A percentile compares a stretch with the other conserved stretches of the same genome.
phyloP scores from a whole-genome alignment of 2,329 filamentous ascomycete species.

The Talaromyces piceae region DNA sequence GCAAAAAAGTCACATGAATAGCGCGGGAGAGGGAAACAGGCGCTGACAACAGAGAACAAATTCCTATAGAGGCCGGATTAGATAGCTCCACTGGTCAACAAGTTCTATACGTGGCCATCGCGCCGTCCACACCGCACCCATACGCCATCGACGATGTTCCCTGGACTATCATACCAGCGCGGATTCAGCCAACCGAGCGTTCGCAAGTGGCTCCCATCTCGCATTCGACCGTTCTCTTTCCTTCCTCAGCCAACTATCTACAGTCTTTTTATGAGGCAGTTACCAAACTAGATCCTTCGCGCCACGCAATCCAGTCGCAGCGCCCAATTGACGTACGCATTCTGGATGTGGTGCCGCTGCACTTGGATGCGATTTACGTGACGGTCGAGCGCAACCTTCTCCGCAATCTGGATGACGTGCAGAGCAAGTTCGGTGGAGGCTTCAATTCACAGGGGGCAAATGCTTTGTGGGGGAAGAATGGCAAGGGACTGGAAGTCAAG shows the following conservation, averaged over 20 bases:
- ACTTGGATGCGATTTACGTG: conserved; percentile 79
- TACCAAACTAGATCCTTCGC: conserved; percentile 67
- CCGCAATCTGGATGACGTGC: conserved; percentile 71
- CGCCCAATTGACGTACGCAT: conserved; percentile 77
- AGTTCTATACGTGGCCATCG: conserved; percentile 39
- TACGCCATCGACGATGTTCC: conserved; percentile 50
- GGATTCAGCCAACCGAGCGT: conserved; percentile 38
- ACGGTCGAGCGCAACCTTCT: conserved; percentile 75
- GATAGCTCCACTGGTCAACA: conserved; percentile 21
- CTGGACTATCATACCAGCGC: conserved; percentile 82
- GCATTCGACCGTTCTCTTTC: conserved; percentile 70
- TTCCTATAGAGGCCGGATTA: conserved; percentile 10
- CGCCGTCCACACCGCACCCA: conserved; percentile 37
- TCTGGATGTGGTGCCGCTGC: conserved; percentile 70
- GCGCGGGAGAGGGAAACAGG: background rate
- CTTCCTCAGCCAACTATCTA: conserved; percentile 63
- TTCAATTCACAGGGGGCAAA: conserved; percentile 39
- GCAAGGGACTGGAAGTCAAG: conserved; percentile 24
- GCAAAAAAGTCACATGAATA: background rate
- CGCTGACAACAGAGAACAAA: conserved; percentile 4
- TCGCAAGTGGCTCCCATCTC: conserved; percentile 55
- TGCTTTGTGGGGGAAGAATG: conserved; percentile 30
- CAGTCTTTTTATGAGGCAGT: conserved; percentile 71
- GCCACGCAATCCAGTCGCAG: conserved; percentile 63
- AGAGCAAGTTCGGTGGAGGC: conserved; percentile 70